Evolutionary conservation across 257 asterid genomes (phyloP).

Genomic region (Solanum pimpinellifolium): DNA sequence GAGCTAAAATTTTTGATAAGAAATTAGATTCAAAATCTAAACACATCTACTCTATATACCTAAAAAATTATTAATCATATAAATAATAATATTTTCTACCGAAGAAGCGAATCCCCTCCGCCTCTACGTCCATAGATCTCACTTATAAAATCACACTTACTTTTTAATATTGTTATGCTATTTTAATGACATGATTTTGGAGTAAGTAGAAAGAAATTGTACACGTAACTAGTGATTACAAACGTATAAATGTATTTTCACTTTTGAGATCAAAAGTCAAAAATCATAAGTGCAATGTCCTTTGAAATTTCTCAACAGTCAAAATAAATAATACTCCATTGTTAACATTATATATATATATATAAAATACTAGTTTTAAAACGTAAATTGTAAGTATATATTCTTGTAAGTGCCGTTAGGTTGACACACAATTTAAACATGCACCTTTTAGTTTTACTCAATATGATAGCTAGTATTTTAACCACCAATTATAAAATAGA

Average conservation of each 20-base stretch:
- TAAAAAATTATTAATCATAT: too few relatives aligned
- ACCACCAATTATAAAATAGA: neutral
- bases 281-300: neutral
- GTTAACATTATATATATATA: neutral
- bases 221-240: neutral
- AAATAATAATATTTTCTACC: too few relatives aligned
- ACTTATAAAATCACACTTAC: too few relatives aligned
- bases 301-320: neutral
- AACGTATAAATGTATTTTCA: neutral
- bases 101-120: too few relatives aligned
- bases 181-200: neutral
- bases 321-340: neutral
- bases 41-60: accelerated
- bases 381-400: neutral
- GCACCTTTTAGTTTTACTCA: neutral
- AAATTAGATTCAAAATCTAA: too few relatives aligned
- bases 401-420: neutral
- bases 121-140: too few relatives aligned
- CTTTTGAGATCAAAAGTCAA: neutral
- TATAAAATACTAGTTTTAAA: neutral
- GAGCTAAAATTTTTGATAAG: too few relatives aligned
- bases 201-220: too few relatives aligned
- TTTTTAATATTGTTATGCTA: too few relatives aligned
- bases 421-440: neutral
- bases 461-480: neutral